These are phyloP conservation scores for Aspergillus floridensis DNA, from an alignment of 2,329 filamentous ascomycete species.

Conservation along the genomic window DNA sequence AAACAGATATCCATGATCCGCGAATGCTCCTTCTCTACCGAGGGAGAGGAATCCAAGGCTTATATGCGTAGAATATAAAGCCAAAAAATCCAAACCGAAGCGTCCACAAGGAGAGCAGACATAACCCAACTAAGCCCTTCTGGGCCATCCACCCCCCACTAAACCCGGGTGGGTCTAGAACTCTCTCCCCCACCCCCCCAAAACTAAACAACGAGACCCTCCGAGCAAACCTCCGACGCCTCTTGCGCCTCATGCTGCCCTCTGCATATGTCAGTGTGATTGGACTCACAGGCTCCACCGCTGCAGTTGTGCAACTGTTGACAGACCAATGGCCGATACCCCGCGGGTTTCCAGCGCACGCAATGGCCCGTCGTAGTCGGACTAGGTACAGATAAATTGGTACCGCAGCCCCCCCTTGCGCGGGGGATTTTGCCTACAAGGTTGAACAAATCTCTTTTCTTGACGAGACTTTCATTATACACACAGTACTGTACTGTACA, in stretches of 20 bases:
- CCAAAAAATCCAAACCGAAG: too few species aligned
- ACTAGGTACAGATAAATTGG: constrained; percentile 5
- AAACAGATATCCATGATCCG: too few species aligned
- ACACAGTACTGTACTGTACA: background rate
- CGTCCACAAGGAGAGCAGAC: too few species aligned
- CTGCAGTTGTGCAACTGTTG: background rate
- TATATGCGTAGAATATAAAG: too few species aligned
- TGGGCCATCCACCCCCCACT: background rate
- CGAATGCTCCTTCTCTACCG: too few species aligned
- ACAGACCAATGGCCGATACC: background rate
- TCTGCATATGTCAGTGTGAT: background rate
- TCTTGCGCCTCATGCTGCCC: constrained; percentile 1
- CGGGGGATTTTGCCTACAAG: background rate
- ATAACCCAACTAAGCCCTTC: background rate
- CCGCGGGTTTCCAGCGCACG: background rate
- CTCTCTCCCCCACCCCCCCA: background rate
- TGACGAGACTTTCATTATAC: background rate
- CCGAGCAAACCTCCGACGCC: constrained; percentile 22
- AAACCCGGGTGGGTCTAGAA: background rate
- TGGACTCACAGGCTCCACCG: background rate
- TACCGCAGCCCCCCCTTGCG: background rate
- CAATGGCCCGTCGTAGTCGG: background rate
- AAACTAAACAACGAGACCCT: constrained; percentile 12
- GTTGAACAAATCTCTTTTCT: too few species aligned
- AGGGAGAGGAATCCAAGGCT: too few species aligned